phyloP scores from a whole-genome alignment of 2,329 filamentous ascomycete species.

The Epichloe typhina region DNA sequence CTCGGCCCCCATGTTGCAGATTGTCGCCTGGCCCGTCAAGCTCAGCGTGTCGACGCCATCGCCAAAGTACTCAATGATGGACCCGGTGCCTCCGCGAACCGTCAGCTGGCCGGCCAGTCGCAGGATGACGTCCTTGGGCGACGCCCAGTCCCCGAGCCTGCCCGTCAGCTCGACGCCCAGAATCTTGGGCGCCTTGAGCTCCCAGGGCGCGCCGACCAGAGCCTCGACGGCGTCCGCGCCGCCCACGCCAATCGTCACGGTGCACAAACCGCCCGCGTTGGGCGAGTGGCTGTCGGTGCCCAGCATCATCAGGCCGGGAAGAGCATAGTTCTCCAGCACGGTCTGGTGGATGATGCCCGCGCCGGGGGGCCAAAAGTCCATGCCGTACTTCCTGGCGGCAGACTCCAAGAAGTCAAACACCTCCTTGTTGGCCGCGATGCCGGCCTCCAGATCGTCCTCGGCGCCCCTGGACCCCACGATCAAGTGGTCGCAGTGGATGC shows the following conservation, averaged over 20 bases:
- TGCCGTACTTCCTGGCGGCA: constrained; percentile 78
- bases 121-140: constrained; percentile 92
- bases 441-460: constrained; percentile 68
- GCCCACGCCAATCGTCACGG: constrained; percentile 91
- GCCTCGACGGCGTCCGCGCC: constrained; percentile 96
- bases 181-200: constrained; percentile 87
- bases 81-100: constrained; percentile 87
- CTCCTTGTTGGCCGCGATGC: constrained; percentile 86
- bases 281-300: constrained; percentile 96
- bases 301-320: constrained; percentile 97
- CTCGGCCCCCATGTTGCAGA: constrained; percentile 81
- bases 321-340: constrained; percentile 92
- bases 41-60: constrained; percentile 81
- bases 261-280: constrained; percentile 88
- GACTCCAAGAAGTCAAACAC: constrained; percentile 96
- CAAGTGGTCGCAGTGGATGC: constrained; percentile 98
- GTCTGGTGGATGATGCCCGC: constrained; percentile 96
- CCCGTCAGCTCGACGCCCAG: constrained; percentile 77
- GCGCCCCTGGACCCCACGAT: constrained; percentile 92
- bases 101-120: constrained; percentile 80
- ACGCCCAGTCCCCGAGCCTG: constrained; percentile 76
- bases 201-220: constrained; percentile 91
- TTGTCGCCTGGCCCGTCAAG: constrained; percentile 85
- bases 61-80: constrained; percentile 87
- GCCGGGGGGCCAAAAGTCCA: constrained; percentile 91